Conservation (phyloP, 495 filamentous ascomycete species). For the Physcia stellaris region DNA sequence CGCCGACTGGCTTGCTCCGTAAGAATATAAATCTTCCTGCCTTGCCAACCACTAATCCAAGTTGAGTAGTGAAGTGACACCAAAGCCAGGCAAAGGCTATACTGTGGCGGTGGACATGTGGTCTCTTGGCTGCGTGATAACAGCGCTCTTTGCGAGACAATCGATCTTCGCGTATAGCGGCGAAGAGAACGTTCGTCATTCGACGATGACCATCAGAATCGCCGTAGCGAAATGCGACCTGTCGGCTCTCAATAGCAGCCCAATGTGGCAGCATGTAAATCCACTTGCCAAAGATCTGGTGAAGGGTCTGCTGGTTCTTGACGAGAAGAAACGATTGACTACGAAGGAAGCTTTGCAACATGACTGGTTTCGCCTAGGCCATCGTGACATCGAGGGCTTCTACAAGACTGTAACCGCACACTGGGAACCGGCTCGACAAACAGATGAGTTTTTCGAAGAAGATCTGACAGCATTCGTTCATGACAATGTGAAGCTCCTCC, state of each 20-base stretch:
- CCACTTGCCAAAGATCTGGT: conserved; percentile 39
- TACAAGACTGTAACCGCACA: conserved; percentile 26
- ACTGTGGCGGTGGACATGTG: conserved; percentile 50
- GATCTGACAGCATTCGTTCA: conserved; percentile 4
- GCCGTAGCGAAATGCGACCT: conserved; percentile 20
- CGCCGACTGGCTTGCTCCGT: conserved; percentile 56
- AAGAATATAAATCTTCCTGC: conserved; percentile 27
- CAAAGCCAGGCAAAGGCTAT: conserved; percentile 32
- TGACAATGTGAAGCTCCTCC: too few species aligned
- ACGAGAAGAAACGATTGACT: conserved; percentile 37
- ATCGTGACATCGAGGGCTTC: conserved; percentile 34
- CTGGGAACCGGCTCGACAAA: conserved; percentile 28
- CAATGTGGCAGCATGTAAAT: conserved; percentile 25
- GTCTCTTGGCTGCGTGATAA: conserved; percentile 43
- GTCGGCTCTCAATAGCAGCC: conserved; percentile 21
- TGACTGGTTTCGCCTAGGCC: conserved; percentile 41
- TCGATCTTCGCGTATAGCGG: conserved; percentile 18
- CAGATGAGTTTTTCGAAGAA: conserved; percentile 9
- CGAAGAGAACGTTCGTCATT: conserved; percentile 1
- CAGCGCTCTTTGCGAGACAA: conserved; percentile 35
- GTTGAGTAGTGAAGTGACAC: conserved; percentile 17
- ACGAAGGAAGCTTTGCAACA: conserved; percentile 42
- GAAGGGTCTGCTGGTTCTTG: conserved; percentile 33
- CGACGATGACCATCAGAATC: conserved; percentile 11
- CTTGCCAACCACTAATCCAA: too few species aligned